phyloP scores from a whole-genome alignment of 768 basidiomycete species.

The Clathrus columnatus region DNA sequence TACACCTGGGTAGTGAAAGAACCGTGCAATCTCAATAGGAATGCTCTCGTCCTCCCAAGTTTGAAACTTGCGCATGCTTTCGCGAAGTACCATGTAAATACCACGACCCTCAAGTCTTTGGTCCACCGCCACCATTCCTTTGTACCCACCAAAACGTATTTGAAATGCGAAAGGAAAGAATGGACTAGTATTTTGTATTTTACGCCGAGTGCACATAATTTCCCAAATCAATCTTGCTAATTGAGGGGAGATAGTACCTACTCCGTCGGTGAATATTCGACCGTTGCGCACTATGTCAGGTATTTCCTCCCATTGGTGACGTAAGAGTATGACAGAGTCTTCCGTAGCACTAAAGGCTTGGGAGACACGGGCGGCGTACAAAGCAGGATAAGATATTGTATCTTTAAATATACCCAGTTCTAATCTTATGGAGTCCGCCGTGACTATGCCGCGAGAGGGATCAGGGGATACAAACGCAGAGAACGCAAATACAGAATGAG shows the following conservation, averaged over 20 bases:
- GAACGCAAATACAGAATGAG: constrained; percentile 81
- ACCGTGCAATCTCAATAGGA: constrained; percentile 64
- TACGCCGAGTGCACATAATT: constrained; percentile 38
- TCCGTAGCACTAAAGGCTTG: constrained; percentile 83
- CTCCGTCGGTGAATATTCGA: constrained; percentile 64
- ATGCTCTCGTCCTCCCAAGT: constrained; percentile 39
- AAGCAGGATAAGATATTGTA: constrained; percentile 54
- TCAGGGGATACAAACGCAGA: constrained; percentile 45
- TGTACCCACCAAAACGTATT: constrained; percentile 77
- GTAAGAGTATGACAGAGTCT: constrained; percentile 49
- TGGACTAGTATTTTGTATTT: neutral
- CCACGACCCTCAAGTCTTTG: constrained; percentile 35
- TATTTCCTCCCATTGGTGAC: constrained; percentile 54
- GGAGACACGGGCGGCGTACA: constrained; percentile 73
- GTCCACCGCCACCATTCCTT: constrained; percentile 73
- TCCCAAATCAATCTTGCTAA: constrained; percentile 55
- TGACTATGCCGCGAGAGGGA: constrained; percentile 33
- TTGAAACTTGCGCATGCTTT: constrained; percentile 71
- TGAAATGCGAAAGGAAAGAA: constrained; percentile 38
- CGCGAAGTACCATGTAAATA: constrained; percentile 59
- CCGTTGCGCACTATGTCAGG: constrained; percentile 41
- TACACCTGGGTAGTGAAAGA: constrained; percentile 48
- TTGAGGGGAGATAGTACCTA: constrained; percentile 63
- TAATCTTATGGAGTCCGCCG: constrained; percentile 49
- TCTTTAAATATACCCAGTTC: constrained; percentile 59